Base-by-base conservation (phyloP, 345 rosid genomes). In the Sisymbrium irio region DNA sequence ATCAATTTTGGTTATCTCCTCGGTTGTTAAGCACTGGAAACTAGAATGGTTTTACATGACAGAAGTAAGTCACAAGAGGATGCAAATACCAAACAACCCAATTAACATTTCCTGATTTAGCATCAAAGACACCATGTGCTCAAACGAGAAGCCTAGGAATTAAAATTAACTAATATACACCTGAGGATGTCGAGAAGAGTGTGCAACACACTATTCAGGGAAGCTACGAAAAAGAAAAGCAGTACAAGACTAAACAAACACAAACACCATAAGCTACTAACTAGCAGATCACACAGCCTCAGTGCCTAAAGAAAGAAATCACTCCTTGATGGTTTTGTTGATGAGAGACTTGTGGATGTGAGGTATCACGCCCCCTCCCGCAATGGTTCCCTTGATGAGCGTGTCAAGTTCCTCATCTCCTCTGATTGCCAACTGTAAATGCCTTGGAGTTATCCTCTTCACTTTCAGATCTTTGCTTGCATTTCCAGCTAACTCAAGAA, bases 311-410 rank as follows among this genome's bases (percentile, higher is more conserved):
- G 64, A 63, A 62, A 27, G 9, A 50, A 35, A 62, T 85, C 75
- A 85, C 28, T 91, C 95, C 76, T 91, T 91, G 73, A 80, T 78
- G 62, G 92, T 83, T 79, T 91, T 91, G 86, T 91, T 88, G 83
- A 88, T 88, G 19, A 88, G 92, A 46, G 97, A 91, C 80, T 91
- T 91, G 86, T 91, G 95, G 69, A 91, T 91, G 83, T 91, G 95
- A 69, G 97, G 97, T 49, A 91, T 91, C 12, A 91, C 97, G 65
- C 92, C 97, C 6, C 95, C 95, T 60, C 89, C 88, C 28, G 88
- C 86, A 75, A 85, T 89, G 32, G 94, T 89, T 20, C 94, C 94
- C 78, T 85, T 89, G 85, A 89, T 87, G 64, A 89, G 91, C 25
- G 89, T 85, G 77, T 85, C 89, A 39, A 85, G 86, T 77, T 85